Evolutionary conservation across 2,329 filamentous ascomycete genomes (phyloP).

Genomic region (Apiospora rasikravindrae): DNA sequence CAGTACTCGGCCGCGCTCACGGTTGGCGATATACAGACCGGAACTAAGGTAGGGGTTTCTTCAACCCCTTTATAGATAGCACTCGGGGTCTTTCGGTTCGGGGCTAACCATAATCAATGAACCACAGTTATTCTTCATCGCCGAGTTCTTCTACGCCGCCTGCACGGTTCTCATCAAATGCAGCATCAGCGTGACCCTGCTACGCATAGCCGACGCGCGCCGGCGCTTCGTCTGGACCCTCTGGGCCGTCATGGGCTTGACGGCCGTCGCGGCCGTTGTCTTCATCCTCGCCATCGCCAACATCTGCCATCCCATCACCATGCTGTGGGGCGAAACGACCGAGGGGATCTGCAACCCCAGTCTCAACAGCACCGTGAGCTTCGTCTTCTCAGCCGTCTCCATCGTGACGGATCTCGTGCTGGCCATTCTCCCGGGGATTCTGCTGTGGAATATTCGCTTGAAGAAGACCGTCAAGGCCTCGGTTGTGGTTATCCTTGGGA

Average conservation of each 20-base stretch:
- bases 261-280: slow-evolving; percentile 31
- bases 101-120: neutral
- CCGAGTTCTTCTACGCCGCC: slow-evolving; percentile 45
- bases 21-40: slow-evolving; percentile 26
- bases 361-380: slow-evolving; percentile 38
- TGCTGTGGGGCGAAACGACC: slow-evolving; percentile 37
- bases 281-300: slow-evolving; percentile 38
- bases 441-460: slow-evolving; percentile 49
- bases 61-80: neutral
- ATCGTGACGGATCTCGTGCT: slow-evolving; percentile 42
- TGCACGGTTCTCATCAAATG: slow-evolving; percentile 36
- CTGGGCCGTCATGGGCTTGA: slow-evolving; percentile 32
- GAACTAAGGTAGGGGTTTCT: slow-evolving; percentile 29
- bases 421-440: slow-evolving; percentile 43
- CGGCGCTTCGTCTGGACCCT: slow-evolving; percentile 35
- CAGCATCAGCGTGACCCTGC: slow-evolving; percentile 37
- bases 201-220: slow-evolving; percentile 39
- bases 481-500: slow-evolving; percentile 47
- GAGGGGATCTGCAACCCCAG: slow-evolving; percentile 34
- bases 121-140: slow-evolving; percentile 42
- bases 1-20: slow-evolving; percentile 29
- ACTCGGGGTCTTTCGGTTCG: too few species aligned
- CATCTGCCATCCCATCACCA: slow-evolving; percentile 39
- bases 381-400: slow-evolving; percentile 43
- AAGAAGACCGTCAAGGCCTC: slow-evolving; percentile 50